These are phyloP conservation scores for Paraconiothyrium sp. DNA, from an alignment of 2,329 filamentous ascomycete genomes.

Conservation along the genomic window DNA sequence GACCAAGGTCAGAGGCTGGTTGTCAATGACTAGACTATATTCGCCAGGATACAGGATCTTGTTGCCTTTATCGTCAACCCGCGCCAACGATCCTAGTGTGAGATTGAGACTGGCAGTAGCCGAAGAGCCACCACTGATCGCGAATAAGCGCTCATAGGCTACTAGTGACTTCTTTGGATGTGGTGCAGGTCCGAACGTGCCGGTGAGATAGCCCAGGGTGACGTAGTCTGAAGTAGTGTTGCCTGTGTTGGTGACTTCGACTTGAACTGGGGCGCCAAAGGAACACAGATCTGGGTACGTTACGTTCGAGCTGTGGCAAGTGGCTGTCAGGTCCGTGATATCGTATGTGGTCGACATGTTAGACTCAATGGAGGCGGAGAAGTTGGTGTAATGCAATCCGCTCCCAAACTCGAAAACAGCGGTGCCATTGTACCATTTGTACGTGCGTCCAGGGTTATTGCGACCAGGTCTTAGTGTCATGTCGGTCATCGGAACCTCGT, in stretches of 20 bases:
- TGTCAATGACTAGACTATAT: constrained; percentile 50
- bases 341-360: constrained; percentile 21
- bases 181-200: constrained; percentile 60
- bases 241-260: constrained; percentile 62
- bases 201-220: constrained; percentile 60
- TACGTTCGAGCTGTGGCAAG: constrained; percentile 41
- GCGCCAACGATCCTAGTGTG: constrained; percentile 60
- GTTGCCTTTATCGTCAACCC: constrained; percentile 61
- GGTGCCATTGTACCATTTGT: constrained; percentile 64
- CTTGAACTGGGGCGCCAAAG: constrained; percentile 40
- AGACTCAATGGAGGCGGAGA: constrained; percentile 44
- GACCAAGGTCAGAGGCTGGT: constrained; percentile 46
- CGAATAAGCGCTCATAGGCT: constrained; percentile 58
- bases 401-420: constrained; percentile 64
- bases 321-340: constrained; percentile 51
- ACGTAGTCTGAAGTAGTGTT: constrained; percentile 61
- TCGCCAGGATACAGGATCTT: constrained; percentile 63
- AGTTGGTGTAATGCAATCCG: constrained; percentile 68
- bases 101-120: constrained; percentile 51
- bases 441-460: constrained; percentile 57
- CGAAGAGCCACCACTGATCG: constrained; percentile 47
- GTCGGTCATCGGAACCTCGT: constrained; percentile 61
- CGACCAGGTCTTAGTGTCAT: constrained; percentile 62
- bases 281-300: constrained; percentile 45
- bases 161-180: constrained; percentile 64